Evolutionary conservation across 805 yeast genomes (phyloP).

Genomic region (Wickerhamomyces mucosus): DNA sequence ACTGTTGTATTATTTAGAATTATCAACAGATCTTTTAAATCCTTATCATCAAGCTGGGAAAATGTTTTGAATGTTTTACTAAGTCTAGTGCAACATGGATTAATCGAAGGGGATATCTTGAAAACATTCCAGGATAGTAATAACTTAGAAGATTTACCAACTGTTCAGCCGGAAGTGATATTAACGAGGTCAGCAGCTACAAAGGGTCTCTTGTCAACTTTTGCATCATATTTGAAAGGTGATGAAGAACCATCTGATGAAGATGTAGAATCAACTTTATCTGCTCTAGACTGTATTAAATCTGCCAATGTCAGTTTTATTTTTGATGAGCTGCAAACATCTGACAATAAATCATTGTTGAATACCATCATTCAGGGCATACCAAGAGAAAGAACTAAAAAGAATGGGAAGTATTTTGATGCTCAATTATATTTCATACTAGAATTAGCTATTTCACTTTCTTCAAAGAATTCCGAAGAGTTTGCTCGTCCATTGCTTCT

Average conservation of each 20-base stretch:
- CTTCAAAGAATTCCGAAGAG: background rate
- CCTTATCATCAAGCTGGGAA: slow-evolving; percentile 43
- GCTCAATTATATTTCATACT: slow-evolving; percentile 30
- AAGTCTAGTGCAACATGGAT: slow-evolving; percentile 60
- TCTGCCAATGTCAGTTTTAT: slow-evolving; percentile 54
- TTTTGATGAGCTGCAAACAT: slow-evolving; percentile 29
- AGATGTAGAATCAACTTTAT: slow-evolving; percentile 77
- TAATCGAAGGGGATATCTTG: slow-evolving; percentile 58
- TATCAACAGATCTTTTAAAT: slow-evolving; percentile 45
- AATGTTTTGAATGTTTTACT: slow-evolving; percentile 49
- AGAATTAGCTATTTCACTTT: slow-evolving; percentile 32
- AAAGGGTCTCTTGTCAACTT: slow-evolving; percentile 80
- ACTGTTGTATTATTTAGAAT: slow-evolving; percentile 79
- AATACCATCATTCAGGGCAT: slow-evolving; percentile 25
- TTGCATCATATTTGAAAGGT: slow-evolving; percentile 87
- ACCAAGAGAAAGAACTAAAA: slow-evolving; percentile 23
- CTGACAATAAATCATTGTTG: slow-evolving; percentile 12
- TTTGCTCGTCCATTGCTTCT: slow-evolving; percentile 8
- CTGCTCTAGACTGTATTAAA: slow-evolving; percentile 74
- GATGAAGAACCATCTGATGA: slow-evolving; percentile 95
- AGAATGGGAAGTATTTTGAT: slow-evolving; percentile 18
- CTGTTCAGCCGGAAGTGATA: slow-evolving; percentile 56
- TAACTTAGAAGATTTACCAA: slow-evolving; percentile 43
- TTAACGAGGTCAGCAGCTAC: slow-evolving; percentile 55
- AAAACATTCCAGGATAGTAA: slow-evolving; percentile 52